These are phyloP conservation scores for Ormosia semicastrata DNA, from an alignment of 306 rosid genomes.

Conservation along the genomic window DNA sequence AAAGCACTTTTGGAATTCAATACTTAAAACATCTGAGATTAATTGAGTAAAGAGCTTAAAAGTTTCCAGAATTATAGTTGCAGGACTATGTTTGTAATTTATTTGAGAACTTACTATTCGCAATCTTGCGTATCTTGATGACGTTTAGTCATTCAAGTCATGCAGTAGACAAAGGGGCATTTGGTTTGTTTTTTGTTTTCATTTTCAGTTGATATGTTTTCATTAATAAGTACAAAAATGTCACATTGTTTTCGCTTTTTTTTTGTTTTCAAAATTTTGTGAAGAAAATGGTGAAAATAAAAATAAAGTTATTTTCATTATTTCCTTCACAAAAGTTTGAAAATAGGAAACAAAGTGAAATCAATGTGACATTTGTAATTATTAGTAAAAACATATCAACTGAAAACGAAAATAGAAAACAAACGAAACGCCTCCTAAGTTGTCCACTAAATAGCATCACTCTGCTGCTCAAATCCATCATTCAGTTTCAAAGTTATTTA, in stretches of 20 bases:
- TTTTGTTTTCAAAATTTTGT: too few species aligned
- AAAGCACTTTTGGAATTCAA: neutral
- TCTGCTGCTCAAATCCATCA: neutral
- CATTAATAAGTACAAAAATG: too few species aligned
- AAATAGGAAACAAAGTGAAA: too few species aligned
- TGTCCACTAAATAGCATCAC: neutral
- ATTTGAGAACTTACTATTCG: neutral
- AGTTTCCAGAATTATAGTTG: neutral
- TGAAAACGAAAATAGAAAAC: too few species aligned
- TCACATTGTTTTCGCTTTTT: too few species aligned
- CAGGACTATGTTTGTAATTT: neutral
- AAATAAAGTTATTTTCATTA: too few species aligned
- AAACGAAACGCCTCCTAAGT: neutral
- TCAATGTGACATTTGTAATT: too few species aligned
- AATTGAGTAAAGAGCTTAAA: neutral
- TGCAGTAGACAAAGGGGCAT: neutral
- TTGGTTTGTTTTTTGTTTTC: too few species aligned
- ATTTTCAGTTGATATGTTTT: too few species aligned
- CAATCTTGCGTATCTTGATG: neutral
- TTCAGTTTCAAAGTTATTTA: neutral
- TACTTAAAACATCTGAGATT: neutral
- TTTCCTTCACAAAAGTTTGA: too few species aligned
- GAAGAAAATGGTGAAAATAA: too few species aligned
- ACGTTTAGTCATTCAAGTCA: neutral
- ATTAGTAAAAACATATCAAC: too few species aligned